Evolutionary conservation across 139 green algal species (phyloP).

Genomic region (Micractinium sp.): DNA sequence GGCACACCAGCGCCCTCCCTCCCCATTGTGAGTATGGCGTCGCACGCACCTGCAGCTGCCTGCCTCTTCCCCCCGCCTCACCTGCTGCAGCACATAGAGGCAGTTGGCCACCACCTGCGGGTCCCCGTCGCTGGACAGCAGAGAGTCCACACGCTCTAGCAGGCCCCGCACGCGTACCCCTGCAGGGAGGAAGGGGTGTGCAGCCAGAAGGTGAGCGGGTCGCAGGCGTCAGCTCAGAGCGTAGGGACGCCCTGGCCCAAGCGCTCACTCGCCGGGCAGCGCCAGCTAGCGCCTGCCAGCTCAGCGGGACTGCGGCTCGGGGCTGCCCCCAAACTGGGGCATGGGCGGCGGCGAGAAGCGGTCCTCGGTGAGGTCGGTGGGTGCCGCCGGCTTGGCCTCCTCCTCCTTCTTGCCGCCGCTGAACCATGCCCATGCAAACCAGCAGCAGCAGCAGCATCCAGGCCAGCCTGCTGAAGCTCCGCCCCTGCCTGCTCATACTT

Average conservation of each 20-base stretch:
- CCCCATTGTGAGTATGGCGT: background rate
- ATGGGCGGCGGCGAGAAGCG: constrained; percentile 63
- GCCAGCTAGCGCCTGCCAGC: background rate
- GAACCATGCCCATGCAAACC: constrained; percentile 52
- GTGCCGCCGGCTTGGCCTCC: background rate
- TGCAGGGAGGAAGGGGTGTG: background rate
- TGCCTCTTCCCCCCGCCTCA: constrained; percentile 33
- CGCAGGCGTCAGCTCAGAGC: no score
- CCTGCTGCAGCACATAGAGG: constrained; percentile 77
- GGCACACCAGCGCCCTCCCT: background rate
- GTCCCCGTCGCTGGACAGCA: constrained; percentile 81
- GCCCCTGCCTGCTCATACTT: no score
- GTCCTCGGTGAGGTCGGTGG: constrained; percentile 53
- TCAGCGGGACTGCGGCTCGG: constrained; percentile 47
- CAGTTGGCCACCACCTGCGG: constrained; percentile 91
- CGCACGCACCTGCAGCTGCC: background rate
- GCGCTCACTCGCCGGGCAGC: no score
- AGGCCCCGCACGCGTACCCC: constrained; percentile 47
- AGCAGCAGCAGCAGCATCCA: constrained; percentile 7
- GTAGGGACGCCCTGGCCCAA: no score
- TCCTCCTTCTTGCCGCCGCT: constrained; percentile 44
- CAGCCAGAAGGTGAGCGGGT: background rate
- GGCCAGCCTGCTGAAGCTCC: no score
- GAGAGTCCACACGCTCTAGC: constrained; percentile 67
- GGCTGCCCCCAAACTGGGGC: constrained; percentile 49